Base-by-base conservation (phyloP, 2,329 filamentous ascomycete species). In the Colletotrichum viniferum region DNA sequence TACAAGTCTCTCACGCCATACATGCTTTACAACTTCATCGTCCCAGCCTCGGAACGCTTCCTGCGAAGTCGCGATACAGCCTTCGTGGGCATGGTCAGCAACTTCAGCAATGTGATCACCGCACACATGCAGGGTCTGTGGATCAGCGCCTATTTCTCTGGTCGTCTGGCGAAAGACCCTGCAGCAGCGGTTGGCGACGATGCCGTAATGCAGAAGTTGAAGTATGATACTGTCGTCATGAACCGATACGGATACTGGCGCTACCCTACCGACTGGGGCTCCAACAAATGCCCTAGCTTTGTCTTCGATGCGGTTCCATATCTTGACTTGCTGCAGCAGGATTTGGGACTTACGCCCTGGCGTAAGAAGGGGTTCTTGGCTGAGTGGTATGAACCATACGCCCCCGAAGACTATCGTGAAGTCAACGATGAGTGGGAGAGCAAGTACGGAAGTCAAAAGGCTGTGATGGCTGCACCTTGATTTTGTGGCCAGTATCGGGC, bases 241-340 rank as follows among this genome's bases (percentile, higher is more conserved):
- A 92, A 89, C 16, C 90, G 93, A 32, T 96, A 93, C 80, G 92
- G 93, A 3, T 90, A 88, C 77, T 93, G 92, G 89, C 88, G 94
- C n/a, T 94, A 94, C 79, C 91, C 93, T 1, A 88, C 86, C 4
- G 94, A 93, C 1, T 92, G 91, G 80, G 93, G 93, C 3, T 48
- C 26, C 64, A 86, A 85, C 34, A 88, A 87, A 79, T 87, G 89
- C 74, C 92, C 92, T 0, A 93, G 94, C 81, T 92, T 95, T 78
- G 92, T 94, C 24, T 96, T 96, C 79, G 95, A 97, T 81, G 90
- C 89, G 0, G 81, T 96, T 68, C 93, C 94, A 6, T 97, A 95
- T 77, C 81, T 95, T 18, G 94, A 96, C 82, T 79, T 93, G 79
- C 81, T 96, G 80, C 81, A 94, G 76, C 84, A 84, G 4, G 94